These are phyloP conservation scores for Pyrenopolyporus hunteri DNA, from an alignment of 495 filamentous ascomycete species.

Conservation along the genomic window DNA sequence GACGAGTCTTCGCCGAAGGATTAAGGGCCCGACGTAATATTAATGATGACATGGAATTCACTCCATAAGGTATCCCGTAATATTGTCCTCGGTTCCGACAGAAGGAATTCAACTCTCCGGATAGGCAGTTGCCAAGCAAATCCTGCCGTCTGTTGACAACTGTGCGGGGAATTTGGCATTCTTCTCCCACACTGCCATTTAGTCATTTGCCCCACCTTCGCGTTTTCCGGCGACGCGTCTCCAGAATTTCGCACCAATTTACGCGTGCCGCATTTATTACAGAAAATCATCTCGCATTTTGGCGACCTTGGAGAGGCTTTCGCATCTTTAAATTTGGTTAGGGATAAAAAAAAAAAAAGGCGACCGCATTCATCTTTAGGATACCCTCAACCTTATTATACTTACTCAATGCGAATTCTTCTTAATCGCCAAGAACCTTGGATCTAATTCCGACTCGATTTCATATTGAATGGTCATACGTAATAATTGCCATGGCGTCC, in stretches of 20 bases:
- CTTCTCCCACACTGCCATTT: background rate
- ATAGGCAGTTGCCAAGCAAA: conserved; percentile 5
- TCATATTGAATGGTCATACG: too few species aligned
- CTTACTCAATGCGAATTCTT: background rate
- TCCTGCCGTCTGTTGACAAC: conserved; percentile 6
- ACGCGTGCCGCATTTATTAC: conserved; percentile 33
- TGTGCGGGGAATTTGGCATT: background rate
- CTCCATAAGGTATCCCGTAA: too few species aligned
- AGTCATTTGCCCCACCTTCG: conserved; percentile 22
- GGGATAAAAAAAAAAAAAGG: too few species aligned
- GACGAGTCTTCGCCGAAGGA: conserved; percentile 42
- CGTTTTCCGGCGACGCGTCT: conserved; percentile 38
- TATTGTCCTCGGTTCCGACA: too few species aligned
- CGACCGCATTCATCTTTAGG: too few species aligned
- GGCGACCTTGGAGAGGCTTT: too few species aligned
- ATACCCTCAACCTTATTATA: background rate
- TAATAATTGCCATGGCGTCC: conserved; percentile 1
- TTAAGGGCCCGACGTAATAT: conserved; percentile 26
- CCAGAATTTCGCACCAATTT: conserved; percentile 21
- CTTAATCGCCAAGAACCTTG: background rate
- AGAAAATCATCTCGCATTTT: background rate
- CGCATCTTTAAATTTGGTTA: too few species aligned
- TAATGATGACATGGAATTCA: background rate
- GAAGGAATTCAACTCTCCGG: background rate
- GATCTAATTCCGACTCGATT: too few species aligned